Evolutionary conservation across 108 stramenopile genomes (phyloP).

Genomic region (Bacterosira constricta): DNA sequence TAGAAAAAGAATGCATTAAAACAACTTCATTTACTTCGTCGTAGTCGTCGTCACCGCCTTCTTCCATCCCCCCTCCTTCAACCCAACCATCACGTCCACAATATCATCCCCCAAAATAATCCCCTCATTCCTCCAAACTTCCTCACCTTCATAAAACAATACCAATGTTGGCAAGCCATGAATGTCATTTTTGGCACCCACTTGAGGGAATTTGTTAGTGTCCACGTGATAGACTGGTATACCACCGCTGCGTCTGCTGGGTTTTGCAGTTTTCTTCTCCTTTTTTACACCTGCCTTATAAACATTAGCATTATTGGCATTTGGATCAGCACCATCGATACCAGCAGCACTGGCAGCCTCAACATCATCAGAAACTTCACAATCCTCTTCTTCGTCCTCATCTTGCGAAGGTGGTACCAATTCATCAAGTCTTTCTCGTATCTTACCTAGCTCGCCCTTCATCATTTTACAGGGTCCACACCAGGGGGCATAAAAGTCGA

Average conservation of each 20-base stretch:
- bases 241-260: constrained; percentile 26
- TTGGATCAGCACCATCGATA: background rate
- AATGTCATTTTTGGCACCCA: constrained; percentile 64
- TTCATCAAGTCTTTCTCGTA: constrained; percentile 22
- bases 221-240: constrained; percentile 61
- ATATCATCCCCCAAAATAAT: constrained; percentile 54
- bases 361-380: background rate
- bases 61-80: too few species aligned
- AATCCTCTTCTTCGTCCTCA: background rate
- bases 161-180: constrained; percentile 65
- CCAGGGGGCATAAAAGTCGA: constrained; percentile 58
- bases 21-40: too few species aligned
- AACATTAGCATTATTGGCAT: background rate
- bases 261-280: background rate
- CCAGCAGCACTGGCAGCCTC: background rate
- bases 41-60: too few species aligned
- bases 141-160: constrained; percentile 54
- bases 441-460: constrained; percentile 45
- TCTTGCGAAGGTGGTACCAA: constrained; percentile 18
- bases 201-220: constrained; percentile 67
- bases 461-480: constrained; percentile 76
- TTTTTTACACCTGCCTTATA: too few species aligned
- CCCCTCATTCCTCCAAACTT: constrained; percentile 61
- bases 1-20: too few species aligned
- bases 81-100: too few species aligned